Percentiles rank a stretch among this genome's conserved stretches.
phyloP scores from a whole-genome alignment of 1,284 basidiomycete genomes.

The Athelia sp. region DNA sequence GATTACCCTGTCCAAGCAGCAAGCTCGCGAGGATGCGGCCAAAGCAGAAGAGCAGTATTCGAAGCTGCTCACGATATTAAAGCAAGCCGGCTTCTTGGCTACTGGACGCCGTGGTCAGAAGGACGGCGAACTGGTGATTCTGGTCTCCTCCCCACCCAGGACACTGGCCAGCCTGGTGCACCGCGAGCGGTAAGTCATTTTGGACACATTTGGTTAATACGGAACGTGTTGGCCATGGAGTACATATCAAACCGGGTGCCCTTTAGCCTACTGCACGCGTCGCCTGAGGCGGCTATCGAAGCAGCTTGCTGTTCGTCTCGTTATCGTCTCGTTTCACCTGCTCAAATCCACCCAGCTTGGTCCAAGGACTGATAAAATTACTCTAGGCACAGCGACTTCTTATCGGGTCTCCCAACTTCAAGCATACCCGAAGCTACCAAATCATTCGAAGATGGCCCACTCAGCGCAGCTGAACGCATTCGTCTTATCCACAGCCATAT shows the following conservation, averaged over 20 bases:
- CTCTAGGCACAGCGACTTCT: slow-evolving; percentile 55
- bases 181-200: slow-evolving; percentile 62
- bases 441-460: slow-evolving; percentile 35
- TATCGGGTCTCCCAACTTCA: slow-evolving; percentile 56
- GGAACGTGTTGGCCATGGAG: background rate
- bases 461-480: slow-evolving; percentile 70
- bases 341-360: too few relatives aligned
- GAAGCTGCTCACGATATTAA: slow-evolving; percentile 56
- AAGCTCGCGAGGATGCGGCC: slow-evolving; percentile 53
- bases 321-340: too few relatives aligned
- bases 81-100: slow-evolving; percentile 57
- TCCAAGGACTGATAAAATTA: too few relatives aligned
- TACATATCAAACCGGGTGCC: too few relatives aligned
- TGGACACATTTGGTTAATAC: background rate
- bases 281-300: too few relatives aligned
- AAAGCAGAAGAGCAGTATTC: slow-evolving; percentile 68
- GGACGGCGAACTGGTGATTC: slow-evolving; percentile 74
- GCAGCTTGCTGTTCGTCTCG: too few relatives aligned
- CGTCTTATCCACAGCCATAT: slow-evolving; percentile 78
- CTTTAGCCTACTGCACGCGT: too few relatives aligned
- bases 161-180: slow-evolving; percentile 65
- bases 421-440: slow-evolving; percentile 36
- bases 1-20: slow-evolving; percentile 48
- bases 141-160: slow-evolving; percentile 65
- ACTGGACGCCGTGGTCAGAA: slow-evolving; percentile 71